These are phyloP conservation scores for Pezizomycotina sp. DNA, from an alignment of 2,329 filamentous ascomycete species.

Conservation along the genomic window DNA sequence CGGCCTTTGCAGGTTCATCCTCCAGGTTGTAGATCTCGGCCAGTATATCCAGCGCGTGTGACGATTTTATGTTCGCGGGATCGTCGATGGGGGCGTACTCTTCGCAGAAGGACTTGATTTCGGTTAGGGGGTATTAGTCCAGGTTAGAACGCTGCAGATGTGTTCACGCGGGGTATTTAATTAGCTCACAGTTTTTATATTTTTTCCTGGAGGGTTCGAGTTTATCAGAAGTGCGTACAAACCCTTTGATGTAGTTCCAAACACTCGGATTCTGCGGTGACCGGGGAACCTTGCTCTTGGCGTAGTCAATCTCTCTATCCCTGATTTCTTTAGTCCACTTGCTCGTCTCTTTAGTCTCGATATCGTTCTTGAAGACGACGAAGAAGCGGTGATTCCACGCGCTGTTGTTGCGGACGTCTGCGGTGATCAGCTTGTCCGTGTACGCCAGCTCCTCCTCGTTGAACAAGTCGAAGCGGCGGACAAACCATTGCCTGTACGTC, in stretches of 20 bases:
- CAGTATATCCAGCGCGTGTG: conserved; percentile 53
- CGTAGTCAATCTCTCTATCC: conserved; percentile 58
- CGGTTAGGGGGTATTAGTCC: conserved; percentile 8
- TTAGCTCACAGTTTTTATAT: too few species aligned
- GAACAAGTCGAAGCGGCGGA: conserved; percentile 46
- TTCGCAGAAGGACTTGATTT: conserved; percentile 20
- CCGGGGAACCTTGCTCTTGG: conserved; percentile 52
- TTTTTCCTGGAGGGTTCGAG: too few species aligned
- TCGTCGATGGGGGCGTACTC: conserved; percentile 22
- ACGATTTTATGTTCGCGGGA: conserved; percentile 27
- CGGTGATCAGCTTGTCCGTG: conserved; percentile 54
- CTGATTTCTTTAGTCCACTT: conserved; percentile 33
- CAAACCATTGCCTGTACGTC: conserved; percentile 64
- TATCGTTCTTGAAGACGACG: conserved; percentile 48
- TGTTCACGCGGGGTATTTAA: conserved; percentile 33
- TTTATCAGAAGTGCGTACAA: conserved; percentile 6
- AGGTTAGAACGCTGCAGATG: conserved; percentile 31
- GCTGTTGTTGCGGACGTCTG: conserved; percentile 86
- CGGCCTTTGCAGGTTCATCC: conserved; percentile 16
- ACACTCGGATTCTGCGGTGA: conserved; percentile 88
- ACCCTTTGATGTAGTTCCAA: conserved; percentile 73
- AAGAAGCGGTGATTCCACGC: conserved; percentile 97
- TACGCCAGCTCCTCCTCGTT: conserved; percentile 48
- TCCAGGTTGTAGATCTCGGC: conserved; percentile 47
- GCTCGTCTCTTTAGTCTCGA: conserved; percentile 5